Conservation (phyloP, 2,329 filamentous ascomycete species). For the Davidsoniella virescens region DNA sequence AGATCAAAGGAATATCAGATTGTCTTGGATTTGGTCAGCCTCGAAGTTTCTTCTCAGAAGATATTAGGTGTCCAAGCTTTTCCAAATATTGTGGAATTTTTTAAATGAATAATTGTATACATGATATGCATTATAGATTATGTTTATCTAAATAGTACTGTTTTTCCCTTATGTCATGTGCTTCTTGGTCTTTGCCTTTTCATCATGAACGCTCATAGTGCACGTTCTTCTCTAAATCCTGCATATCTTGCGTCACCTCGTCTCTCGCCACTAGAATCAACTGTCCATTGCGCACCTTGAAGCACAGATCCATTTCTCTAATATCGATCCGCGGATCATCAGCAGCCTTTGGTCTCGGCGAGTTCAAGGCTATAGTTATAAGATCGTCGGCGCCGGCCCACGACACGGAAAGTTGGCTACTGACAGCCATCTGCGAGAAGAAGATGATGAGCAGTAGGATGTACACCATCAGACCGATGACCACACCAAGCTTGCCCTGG, state of each 20-base stretch:
- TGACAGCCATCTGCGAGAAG: background rate
- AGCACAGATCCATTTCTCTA: background rate
- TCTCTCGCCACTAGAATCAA: conserved; percentile 2
- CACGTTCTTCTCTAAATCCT: too few species aligned
- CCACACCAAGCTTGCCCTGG: background rate
- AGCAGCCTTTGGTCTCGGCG: background rate
- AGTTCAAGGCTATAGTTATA: conserved; percentile 1
- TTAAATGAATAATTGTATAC: too few species aligned
- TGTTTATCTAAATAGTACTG: too few species aligned
- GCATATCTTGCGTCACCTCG: background rate
- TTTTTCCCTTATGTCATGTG: too few species aligned
- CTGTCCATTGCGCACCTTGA: background rate
- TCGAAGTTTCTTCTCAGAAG: too few species aligned
- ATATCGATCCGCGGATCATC: background rate
- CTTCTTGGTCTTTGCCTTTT: too few species aligned
- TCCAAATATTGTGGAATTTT: too few species aligned
- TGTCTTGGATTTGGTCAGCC: too few species aligned
- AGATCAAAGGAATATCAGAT: too few species aligned
- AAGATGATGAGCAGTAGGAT: background rate
- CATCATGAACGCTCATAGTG: too few species aligned
- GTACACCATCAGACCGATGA: background rate
- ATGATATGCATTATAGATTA: too few species aligned
- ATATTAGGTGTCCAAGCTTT: too few species aligned
- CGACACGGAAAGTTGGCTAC: background rate
- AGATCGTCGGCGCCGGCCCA: conserved; percentile 2